These are phyloP conservation scores for Gomphus bonarii DNA, from an alignment of 1,284 basidiomycete genomes.

Conservation along the genomic window DNA sequence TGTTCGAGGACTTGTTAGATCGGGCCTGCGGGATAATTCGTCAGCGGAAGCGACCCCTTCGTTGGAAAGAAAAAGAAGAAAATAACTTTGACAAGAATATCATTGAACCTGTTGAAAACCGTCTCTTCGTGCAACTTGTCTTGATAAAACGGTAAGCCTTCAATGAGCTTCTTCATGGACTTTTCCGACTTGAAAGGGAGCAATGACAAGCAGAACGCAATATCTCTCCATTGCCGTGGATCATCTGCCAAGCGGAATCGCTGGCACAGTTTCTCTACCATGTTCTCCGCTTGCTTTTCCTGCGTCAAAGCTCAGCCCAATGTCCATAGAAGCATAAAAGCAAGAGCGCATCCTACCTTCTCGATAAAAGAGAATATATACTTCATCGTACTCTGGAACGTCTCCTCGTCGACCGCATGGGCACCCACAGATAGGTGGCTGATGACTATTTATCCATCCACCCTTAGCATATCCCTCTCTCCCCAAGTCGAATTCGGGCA, in stretches of 20 bases:
- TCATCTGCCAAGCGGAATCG: constrained; percentile 86
- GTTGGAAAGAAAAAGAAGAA: neutral
- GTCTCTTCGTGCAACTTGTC: constrained; percentile 89
- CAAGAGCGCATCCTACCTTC: constrained; percentile 48
- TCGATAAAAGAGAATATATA: constrained; percentile 98
- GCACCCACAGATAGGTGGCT: constrained; percentile 87
- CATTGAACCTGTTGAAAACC: constrained; percentile 79
- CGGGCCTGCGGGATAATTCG: constrained; percentile 42
- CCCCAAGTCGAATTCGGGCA: too few relatives aligned
- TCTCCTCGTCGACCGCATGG: constrained; percentile 90
- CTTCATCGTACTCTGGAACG: constrained; percentile 86
- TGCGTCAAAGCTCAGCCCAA: constrained; percentile 20
- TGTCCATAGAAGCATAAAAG: neutral
- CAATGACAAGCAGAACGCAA: constrained; percentile 90
- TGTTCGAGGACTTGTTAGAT: constrained; percentile 79
- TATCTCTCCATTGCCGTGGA: constrained; percentile 93
- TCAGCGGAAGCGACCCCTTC: neutral
- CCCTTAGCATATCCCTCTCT: too few relatives aligned
- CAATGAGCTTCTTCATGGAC: constrained; percentile 92
- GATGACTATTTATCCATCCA: constrained; percentile 56
- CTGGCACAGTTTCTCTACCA: constrained; percentile 92
- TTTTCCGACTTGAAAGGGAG: constrained; percentile 96
- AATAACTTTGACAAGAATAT: constrained; percentile 71
- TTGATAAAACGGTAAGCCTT: constrained; percentile 84
- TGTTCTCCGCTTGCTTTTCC: constrained; percentile 94